Percentiles rank a stretch among this genome's conserved stretches.
Conservation (phyloP, 345 rosid species). For the Populus alba region DNA sequence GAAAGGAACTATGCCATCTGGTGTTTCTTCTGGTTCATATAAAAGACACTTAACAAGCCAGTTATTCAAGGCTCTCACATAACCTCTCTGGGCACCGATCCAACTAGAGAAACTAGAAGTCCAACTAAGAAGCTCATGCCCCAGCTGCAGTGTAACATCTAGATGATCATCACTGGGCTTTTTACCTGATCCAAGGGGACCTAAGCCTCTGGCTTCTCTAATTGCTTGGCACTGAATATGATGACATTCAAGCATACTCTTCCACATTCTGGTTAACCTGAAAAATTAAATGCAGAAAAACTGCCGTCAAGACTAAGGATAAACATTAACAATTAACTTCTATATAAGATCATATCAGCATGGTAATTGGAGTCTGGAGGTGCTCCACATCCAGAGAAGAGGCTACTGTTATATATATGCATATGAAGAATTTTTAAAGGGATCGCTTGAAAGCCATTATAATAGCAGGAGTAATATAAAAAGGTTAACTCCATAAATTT, state of each 20-base stretch:
- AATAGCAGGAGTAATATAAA: too few relatives aligned
- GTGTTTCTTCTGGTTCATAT: slow-evolving; percentile 86
- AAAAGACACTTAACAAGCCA: slow-evolving; percentile 85
- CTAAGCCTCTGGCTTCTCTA: slow-evolving; percentile 64
- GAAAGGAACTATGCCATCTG: slow-evolving; percentile 82
- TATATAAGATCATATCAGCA: not conserved
- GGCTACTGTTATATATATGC: not conserved
- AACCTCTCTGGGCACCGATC: slow-evolving; percentile 78
- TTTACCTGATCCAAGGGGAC: slow-evolving; percentile 56
- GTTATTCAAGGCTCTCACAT: slow-evolving; percentile 63
- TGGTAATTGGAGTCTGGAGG: not conserved
- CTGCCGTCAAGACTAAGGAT: slow-evolving; percentile 5
- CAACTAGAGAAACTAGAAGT: slow-evolving; percentile 65
- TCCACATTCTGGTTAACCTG: slow-evolving; percentile 97
- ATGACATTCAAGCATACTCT: slow-evolving; percentile 84
- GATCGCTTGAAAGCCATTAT: too few relatives aligned
- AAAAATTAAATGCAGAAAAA: slow-evolving; percentile 17
- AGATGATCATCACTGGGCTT: slow-evolving; percentile 65
- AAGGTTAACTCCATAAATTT: not conserved
- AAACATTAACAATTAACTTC: not conserved
- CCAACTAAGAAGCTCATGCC: slow-evolving; percentile 78
- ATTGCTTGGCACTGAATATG: slow-evolving; percentile 68
- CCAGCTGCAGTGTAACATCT: slow-evolving; percentile 63
- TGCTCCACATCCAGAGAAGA: not conserved
- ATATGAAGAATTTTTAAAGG: too few relatives aligned